phyloP scores from a whole-genome alignment of 768 basidiomycete genomes.

The Leccinum aurantiacum region DNA sequence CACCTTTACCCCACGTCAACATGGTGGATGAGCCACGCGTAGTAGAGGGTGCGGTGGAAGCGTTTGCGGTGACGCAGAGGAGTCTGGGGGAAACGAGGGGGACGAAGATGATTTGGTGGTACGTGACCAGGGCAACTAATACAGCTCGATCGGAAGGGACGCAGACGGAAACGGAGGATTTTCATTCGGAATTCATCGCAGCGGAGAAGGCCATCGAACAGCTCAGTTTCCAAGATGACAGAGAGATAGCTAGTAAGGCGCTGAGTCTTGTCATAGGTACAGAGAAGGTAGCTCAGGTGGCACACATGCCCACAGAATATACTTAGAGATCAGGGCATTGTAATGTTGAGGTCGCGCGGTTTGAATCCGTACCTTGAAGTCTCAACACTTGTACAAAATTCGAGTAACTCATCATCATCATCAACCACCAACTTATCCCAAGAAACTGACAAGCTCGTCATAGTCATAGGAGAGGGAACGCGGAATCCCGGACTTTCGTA shows the following conservation, averaged over 20 bases:
- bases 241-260: conserved; percentile 40
- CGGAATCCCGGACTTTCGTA: not conserved
- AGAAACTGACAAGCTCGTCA: not conserved
- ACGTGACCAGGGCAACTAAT: conserved; percentile 37
- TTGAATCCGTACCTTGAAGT: not conserved
- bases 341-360: not conserved
- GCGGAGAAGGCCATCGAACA: conserved; percentile 35
- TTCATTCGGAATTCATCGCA: conserved; percentile 39
- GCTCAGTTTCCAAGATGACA: conserved; percentile 40
- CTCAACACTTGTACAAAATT: too few species aligned
- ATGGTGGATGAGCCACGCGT: conserved; percentile 28
- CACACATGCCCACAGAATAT: not conserved
- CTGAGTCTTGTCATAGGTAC: conserved; percentile 33
- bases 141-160: conserved; percentile 40
- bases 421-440: not conserved
- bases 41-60: conserved; percentile 29
- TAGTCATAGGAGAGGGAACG: not conserved
- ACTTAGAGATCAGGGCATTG: not conserved
- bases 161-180: conserved; percentile 45
- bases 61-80: conserved; percentile 37
- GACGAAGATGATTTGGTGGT: conserved; percentile 56
- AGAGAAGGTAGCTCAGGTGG: not conserved
- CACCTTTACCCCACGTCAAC: conserved; percentile 46
- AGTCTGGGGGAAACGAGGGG: conserved; percentile 24
- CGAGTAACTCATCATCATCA: not conserved